These are phyloP conservation scores for Yamadazyma scolyti DNA, from an alignment of 805 yeast genomes.

Conservation along the genomic window DNA sequence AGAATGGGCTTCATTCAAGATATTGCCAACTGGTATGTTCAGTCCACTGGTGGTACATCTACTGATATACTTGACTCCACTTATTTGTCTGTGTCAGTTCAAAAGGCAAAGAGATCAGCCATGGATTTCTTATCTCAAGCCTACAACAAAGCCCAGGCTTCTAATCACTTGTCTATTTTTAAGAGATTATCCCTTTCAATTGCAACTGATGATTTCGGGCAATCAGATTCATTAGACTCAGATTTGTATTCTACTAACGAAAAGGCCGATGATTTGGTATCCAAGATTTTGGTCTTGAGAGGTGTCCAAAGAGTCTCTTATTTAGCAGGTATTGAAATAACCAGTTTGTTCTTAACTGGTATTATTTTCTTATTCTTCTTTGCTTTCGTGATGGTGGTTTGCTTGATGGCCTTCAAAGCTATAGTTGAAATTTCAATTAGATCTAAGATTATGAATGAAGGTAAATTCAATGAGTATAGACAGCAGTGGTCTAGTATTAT, in stretches of 20 bases:
- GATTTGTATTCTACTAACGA: conserved; percentile 69
- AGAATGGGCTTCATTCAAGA: conserved; percentile 71
- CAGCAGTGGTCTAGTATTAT: conserved; percentile 77
- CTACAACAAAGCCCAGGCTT: conserved; percentile 8
- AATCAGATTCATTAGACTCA: conserved; percentile 37
- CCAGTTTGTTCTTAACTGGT: conserved; percentile 82
- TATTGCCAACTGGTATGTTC: conserved; percentile 91
- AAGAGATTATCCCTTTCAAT: conserved; percentile 18
- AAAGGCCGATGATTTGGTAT: conserved; percentile 50
- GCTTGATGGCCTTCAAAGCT: conserved; percentile 63
- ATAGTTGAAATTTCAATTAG: conserved; percentile 59
- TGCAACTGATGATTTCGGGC: conserved; percentile 46
- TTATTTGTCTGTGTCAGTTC: conserved; percentile 81
- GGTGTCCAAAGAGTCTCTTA: conserved; percentile 92
- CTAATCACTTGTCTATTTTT: conserved; percentile 11
- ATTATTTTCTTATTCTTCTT: conserved; percentile 79
- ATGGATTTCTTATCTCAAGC: conserved; percentile 13
- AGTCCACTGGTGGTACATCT: conserved; percentile 87
- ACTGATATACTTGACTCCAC: conserved; percentile 68
- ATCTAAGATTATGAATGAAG: conserved; percentile 54
- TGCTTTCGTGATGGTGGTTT: conserved; percentile 56
- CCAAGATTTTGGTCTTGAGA: conserved; percentile 75
- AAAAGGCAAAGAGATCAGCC: conserved; percentile 42
- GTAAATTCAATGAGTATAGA: conserved; percentile 74
- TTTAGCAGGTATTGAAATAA: conserved; percentile 79